Evolutionary conservation across 441 rosid genomes (phyloP).

Genomic region (Capsella rubella): DNA sequence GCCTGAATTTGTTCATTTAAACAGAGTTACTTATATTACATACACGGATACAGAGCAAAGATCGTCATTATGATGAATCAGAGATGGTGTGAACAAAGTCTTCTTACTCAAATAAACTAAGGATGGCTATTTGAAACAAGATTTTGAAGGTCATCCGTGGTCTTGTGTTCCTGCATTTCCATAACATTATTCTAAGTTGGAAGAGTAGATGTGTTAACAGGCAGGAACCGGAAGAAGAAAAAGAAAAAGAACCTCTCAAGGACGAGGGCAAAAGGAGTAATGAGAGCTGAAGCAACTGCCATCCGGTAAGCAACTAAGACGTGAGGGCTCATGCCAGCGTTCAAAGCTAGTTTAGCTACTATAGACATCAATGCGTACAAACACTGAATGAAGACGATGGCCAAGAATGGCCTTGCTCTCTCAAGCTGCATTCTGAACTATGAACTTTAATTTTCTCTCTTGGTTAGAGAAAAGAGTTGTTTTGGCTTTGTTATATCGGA

Average conservation of each 20-base stretch:
- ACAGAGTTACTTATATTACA: constrained; percentile 18
- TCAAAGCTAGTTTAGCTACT: constrained; percentile 77
- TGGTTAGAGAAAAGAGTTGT: constrained; percentile 7
- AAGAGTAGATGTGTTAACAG: constrained; percentile 16
- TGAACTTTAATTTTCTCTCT: not conserved
- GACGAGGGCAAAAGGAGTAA: constrained; percentile 76
- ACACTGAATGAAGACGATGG: constrained; percentile 75
- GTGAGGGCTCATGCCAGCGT: constrained; percentile 82
- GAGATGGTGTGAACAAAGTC: constrained; percentile 12
- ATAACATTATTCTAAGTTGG: constrained; percentile 16
- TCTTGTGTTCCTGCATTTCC: constrained; percentile 42
- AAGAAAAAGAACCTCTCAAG: constrained; percentile 59
- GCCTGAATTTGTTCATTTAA: constrained; percentile 47
- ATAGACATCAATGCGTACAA: constrained; percentile 88
- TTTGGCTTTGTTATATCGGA: constrained; percentile 15
- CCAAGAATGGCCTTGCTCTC: constrained; percentile 66
- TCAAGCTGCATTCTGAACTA: constrained; percentile 31
- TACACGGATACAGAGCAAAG: not conserved
- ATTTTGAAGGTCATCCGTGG: constrained; percentile 43
- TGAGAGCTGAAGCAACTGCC: constrained; percentile 70
- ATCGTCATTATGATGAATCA: not conserved
- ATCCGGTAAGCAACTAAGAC: constrained; percentile 86
- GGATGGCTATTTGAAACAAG: constrained; percentile 38
- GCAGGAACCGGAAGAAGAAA: constrained; percentile 8
- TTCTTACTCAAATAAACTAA: constrained; percentile 45